A percentile compares a stretch with the other conserved stretches of the same genome.
These are phyloP conservation scores for Raffaelea deltoideospora DNA, from an alignment of 2,329 filamentous ascomycete genomes.

Conservation along the genomic window DNA sequence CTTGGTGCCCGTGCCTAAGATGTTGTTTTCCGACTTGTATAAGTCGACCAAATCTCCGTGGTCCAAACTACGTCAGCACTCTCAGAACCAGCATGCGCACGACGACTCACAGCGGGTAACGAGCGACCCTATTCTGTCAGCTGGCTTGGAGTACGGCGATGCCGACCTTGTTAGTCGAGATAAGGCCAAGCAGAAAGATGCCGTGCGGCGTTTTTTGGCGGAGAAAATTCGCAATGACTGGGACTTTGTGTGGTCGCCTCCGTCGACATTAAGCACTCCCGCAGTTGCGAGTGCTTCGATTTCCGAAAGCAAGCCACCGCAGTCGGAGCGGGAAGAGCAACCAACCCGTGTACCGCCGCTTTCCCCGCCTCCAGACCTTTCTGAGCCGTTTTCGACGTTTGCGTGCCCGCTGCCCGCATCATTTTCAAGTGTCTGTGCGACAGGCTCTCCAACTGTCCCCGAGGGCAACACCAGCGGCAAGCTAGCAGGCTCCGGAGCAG, in stretches of 20 bases:
- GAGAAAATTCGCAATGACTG: slow-evolving; percentile 43
- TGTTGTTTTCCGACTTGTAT: slow-evolving; percentile 46
- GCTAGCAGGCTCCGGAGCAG: slow-evolving; percentile 18
- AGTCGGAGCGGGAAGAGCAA: no score
- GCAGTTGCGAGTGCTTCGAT: no score
- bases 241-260: slow-evolving; percentile 39
- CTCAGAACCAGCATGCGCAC: slow-evolving; percentile 3
- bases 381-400: no score
- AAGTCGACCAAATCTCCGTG: slow-evolving; percentile 38
- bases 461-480: no score
- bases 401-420: no score
- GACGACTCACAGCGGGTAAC: slow-evolving; percentile 8
- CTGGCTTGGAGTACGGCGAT: slow-evolving; percentile 29
- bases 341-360: no score
- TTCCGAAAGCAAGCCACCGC: no score
- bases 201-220: slow-evolving; percentile 38
- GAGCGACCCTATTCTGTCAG: not conserved
- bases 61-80: slow-evolving; percentile 32
- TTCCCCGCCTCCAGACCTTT: no score
- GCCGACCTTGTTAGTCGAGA: slow-evolving; percentile 47
- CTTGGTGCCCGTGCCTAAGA: slow-evolving; percentile 18
- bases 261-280: no score
- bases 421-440: no score
- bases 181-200: slow-evolving; percentile 47
- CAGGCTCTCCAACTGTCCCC: no score